phyloP scores from a whole-genome alignment of 352 stramenopile species.

The Globisporangium sylvaticum region DNA sequence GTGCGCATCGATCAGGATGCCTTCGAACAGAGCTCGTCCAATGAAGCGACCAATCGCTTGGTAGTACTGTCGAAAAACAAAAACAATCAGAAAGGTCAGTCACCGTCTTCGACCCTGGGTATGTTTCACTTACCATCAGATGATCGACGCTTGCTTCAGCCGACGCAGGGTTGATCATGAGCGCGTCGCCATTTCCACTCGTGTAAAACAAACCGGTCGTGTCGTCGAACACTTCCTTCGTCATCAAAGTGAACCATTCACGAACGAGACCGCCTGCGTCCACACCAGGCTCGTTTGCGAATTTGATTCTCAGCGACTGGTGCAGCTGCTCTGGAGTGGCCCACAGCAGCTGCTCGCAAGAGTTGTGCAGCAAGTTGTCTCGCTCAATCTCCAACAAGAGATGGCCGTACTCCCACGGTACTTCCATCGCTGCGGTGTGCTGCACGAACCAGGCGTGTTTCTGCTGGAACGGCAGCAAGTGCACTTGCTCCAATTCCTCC shows the following conservation, averaged over 20 bases:
- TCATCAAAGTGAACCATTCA: constrained; percentile 91
- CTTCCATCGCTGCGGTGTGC: constrained; percentile 79
- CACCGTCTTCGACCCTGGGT: not conserved
- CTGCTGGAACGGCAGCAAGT: constrained; percentile 74
- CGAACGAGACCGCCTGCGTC: constrained; percentile 88
- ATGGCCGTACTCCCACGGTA: constrained; percentile 86
- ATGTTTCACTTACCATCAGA: constrained; percentile 73
- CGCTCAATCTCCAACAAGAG: constrained; percentile 84
- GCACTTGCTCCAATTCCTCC: constrained; percentile 71
- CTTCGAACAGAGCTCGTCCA: constrained; percentile 85
- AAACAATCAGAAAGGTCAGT: constrained; percentile 1
- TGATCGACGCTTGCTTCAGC: constrained; percentile 81
- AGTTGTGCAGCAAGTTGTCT: constrained; percentile 88
- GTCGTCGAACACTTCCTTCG: constrained; percentile 87
- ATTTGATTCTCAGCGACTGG: constrained; percentile 87
- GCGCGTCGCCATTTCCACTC: constrained; percentile 65
- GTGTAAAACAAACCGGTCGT: constrained; percentile 76
- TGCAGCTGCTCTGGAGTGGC: constrained; percentile 80
- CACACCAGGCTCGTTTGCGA: constrained; percentile 88
- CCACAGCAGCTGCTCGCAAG: constrained; percentile 83
- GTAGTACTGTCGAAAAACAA: constrained; percentile 52
- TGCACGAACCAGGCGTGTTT: constrained; percentile 89
- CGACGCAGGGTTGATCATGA: constrained; percentile 84
- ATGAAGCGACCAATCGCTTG: constrained; percentile 88
- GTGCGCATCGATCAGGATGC: constrained; percentile 80